phyloP scores from a whole-genome alignment of 495 filamentous ascomycete species.

The Penicillium taxi region DNA sequence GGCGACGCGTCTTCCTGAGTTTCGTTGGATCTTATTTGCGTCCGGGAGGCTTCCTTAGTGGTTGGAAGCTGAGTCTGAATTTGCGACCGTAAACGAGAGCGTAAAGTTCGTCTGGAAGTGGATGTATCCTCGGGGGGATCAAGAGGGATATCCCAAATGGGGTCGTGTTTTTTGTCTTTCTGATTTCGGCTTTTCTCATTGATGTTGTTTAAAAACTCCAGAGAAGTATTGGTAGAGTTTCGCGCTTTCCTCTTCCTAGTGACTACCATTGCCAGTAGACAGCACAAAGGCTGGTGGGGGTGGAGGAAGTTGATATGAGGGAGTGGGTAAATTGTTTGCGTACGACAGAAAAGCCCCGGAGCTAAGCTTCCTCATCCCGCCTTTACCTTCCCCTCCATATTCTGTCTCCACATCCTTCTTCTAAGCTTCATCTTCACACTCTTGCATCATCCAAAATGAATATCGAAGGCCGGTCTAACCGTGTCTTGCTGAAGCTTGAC shows the following conservation, averaged over 20 bases:
- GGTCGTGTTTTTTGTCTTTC: constrained; percentile 1
- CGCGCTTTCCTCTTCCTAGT: not conserved
- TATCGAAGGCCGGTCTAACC: constrained; percentile 16
- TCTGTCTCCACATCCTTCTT: not conserved
- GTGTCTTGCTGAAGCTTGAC: constrained; percentile 26
- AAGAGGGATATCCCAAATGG: no score
- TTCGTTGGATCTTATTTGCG: no score
- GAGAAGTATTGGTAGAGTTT: not conserved
- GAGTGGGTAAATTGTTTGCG: no score
- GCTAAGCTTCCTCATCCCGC: constrained; percentile 7
- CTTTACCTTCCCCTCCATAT: constrained; percentile 6
- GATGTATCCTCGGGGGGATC: no score
- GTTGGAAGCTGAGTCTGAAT: no score
- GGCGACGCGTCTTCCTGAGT: no score
- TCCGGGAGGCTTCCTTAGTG: no score
- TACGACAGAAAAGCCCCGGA: no score
- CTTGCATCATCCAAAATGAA: constrained; percentile 16
- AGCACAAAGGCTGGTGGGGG: no score
- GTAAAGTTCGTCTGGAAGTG: no score
- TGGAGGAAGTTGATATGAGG: no score
- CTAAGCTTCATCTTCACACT: not conserved
- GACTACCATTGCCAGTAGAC: not conserved
- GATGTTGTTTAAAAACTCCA: not conserved
- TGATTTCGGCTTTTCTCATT: not conserved
- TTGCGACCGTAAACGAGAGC: no score